Evolutionary conservation across 768 basidiomycete genomes (phyloP), one percentile per base, ranked within the genome.

Genomic region (Pisolithus marmoratus): DNA sequence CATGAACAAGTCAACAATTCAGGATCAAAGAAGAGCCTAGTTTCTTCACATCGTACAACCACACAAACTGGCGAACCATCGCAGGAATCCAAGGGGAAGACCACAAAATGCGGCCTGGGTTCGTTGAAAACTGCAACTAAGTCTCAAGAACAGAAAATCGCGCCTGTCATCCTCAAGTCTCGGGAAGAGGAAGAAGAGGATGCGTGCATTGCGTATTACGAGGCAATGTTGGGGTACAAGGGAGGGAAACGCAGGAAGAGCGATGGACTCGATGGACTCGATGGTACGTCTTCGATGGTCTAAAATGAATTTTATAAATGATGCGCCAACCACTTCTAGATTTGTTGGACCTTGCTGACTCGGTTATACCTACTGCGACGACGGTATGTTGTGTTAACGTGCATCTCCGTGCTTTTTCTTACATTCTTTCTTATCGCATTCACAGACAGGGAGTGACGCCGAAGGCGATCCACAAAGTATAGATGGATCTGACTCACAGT

Each of bases 121-220:
- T 17, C 20, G 2, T 46, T 22, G 14, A 74, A 65, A 53, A 64
- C 72, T 20, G 63, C 52, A 0, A 57, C 52, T 4, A 60, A 59
- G 27, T 52, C 65, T 57, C 40, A 50, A 48, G 48, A 40, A 9
- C 31, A 49, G 0, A 43, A 52, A 27, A 38, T 37, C 0, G 45
- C 50, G 8, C 45, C 48, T 0, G 63, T 51, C 3, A 23, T 50
- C 2, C 58, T 70, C 23, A 72, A 66, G 23, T 67, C 67, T 6
- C 71, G 63, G 29, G 69, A 71, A 51, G 80, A 90, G 54, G 68
- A 74, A 27, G 78, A 86, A 31, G 94, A 98, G 59, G 93, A 94
- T 60, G 77, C 78, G 0, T 91, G 94, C 62, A 96, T 97, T 41
- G 77, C 83, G 0, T 84, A 87, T 69, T 71, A 96, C 11, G 94